Conservation (phyloP, 768 basidiomycete genomes). For the Antrodiella citrinella region DNA sequence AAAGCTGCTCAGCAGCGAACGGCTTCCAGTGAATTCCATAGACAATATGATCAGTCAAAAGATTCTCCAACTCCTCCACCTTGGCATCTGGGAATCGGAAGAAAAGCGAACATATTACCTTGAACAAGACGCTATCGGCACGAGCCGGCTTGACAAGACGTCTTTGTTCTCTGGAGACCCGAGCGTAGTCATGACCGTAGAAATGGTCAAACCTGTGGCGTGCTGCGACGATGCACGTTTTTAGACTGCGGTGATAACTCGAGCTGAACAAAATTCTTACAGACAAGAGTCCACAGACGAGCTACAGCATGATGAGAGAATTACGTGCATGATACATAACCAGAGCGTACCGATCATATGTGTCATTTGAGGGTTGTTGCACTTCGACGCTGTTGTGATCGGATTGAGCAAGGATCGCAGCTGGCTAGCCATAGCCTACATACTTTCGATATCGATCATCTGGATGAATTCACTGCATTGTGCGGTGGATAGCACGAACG, state of each 20-base stretch:
- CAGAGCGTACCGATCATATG: slow-evolving; percentile 11
- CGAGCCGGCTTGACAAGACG: neutral
- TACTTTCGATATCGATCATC: slow-evolving; percentile 8
- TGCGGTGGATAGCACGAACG: slow-evolving; percentile 16
- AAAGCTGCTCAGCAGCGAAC: slow-evolving; percentile 9
- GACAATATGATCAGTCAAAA: slow-evolving; percentile 17
- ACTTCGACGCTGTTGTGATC: neutral
- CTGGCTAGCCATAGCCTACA: neutral
- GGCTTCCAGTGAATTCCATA: slow-evolving; percentile 18
- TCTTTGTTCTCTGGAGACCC: slow-evolving; percentile 15
- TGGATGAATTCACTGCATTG: slow-evolving; percentile 16
- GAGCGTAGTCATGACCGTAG: slow-evolving; percentile 19
- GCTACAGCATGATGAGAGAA: slow-evolving; percentile 6
- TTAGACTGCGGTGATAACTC: too few species aligned
- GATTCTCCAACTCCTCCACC: slow-evolving; percentile 8
- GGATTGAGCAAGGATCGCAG: neutral
- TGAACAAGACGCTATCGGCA: neutral
- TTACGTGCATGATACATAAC: neutral
- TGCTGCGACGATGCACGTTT: slow-evolving; percentile 6
- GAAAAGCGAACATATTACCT: slow-evolving; percentile 5
- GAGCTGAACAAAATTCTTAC: too few species aligned
- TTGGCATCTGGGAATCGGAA: slow-evolving; percentile 12
- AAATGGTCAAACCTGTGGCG: slow-evolving; percentile 17
- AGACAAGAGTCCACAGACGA: slow-evolving; percentile 13
- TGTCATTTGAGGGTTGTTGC: slow-evolving; percentile 7